A percentile compares a stretch with the other conserved stretches of the same genome.
phyloP scores from a whole-genome alignment of 2,329 filamentous ascomycete genomes.

The Aspergillus novofumigatus region DNA sequence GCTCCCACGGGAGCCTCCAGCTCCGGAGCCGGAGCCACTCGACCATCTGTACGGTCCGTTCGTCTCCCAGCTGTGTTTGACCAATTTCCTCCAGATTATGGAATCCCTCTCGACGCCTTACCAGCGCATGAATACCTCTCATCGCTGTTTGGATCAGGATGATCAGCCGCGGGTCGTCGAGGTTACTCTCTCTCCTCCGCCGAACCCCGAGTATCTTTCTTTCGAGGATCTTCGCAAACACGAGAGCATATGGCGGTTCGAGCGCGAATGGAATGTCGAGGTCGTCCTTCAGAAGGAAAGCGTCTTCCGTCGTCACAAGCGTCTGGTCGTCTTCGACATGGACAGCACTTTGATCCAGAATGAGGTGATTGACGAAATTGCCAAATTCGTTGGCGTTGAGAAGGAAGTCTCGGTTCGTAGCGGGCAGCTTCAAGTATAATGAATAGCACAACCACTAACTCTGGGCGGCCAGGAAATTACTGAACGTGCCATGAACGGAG shows the following conservation, averaged over 20 bases:
- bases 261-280: constrained; percentile 85
- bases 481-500: constrained; percentile 88
- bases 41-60: constrained; percentile 54
- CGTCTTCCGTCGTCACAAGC: constrained; percentile 72
- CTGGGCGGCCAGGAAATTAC: constrained; percentile 64
- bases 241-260: constrained; percentile 77
- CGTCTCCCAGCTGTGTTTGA: constrained; percentile 52
- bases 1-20: constrained; percentile 52
- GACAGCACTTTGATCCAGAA: constrained; percentile 96
- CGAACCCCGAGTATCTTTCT: constrained; percentile 45
- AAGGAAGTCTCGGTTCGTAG: constrained; percentile 64
- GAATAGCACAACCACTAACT: constrained; percentile 4
- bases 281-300: constrained; percentile 71
- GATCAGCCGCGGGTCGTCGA: constrained; percentile 51
- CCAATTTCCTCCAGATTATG: constrained; percentile 52
- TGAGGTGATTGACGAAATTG: constrained; percentile 95
- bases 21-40: constrained; percentile 50
- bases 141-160: constrained; percentile 46
- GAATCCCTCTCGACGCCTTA: constrained; percentile 48
- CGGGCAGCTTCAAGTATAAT: background rate
- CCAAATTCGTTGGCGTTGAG: constrained; percentile 76
- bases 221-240: constrained; percentile 71
- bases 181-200: constrained; percentile 48
- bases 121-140: constrained; percentile 45
- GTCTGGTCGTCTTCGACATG: constrained; percentile 96